phyloP scores from a whole-genome alignment of 257 asterid genomes.

The Parsonsia alboflavescens region DNA sequence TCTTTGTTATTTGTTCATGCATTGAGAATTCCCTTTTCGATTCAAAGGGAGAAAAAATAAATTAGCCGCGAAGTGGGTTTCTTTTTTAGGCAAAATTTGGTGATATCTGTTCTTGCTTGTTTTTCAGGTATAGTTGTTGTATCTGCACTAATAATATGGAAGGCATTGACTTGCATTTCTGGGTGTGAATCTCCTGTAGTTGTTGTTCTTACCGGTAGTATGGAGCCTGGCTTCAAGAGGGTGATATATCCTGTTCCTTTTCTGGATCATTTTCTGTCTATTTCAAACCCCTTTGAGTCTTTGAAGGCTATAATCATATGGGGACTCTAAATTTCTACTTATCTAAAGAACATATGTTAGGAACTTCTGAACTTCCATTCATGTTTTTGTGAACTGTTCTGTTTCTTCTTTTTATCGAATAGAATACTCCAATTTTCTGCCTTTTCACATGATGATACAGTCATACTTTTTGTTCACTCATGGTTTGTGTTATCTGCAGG shows the following conservation, averaged over 20 bases:
- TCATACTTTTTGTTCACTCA: neutral
- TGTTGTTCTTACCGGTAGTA: slow-evolving; percentile 72
- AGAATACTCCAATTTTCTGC: neutral
- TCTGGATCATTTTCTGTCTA: neutral
- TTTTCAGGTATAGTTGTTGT: slow-evolving; percentile 47
- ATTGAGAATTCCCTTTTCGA: neutral
- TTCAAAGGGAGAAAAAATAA: neutral
- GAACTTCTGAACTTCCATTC: neutral
- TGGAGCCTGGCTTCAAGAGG: slow-evolving; percentile 77
- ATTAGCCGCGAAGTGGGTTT: neutral
- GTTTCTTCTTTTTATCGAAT: neutral
- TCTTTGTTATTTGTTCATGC: neutral
- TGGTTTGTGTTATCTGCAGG: slow-evolving; percentile 18
- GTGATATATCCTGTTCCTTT: slow-evolving; percentile 18
- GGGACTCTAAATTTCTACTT: neutral
- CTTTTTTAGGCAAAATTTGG: neutral
- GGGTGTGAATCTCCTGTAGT: slow-evolving; percentile 74
- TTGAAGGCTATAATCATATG: neutral
- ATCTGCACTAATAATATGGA: slow-evolving; percentile 63
- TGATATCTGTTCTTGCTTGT: slow-evolving; percentile 10
- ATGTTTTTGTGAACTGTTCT: neutral
- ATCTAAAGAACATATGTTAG: neutral
- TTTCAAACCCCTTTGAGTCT: neutral
- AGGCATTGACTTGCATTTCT: slow-evolving; percentile 43
- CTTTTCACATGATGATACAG: neutral